phyloP scores from a whole-genome alignment of 306 rosid genomes.

The Cyamopsis tetragonoloba region DNA sequence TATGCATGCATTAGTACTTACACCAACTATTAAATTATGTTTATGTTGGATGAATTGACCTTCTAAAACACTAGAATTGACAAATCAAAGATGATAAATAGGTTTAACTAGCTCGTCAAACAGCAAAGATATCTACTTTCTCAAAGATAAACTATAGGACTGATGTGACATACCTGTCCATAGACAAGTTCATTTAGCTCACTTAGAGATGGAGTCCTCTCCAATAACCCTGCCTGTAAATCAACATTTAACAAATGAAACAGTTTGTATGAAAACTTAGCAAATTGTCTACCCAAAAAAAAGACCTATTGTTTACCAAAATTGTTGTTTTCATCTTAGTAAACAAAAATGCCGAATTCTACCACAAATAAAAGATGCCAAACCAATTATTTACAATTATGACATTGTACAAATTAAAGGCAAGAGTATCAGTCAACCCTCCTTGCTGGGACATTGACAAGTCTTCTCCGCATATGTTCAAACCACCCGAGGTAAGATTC shows the following conservation, averaged over 20 bases:
- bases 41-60: background rate
- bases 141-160: conserved; percentile 10
- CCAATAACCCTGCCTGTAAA: conserved; percentile 76
- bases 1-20: background rate
- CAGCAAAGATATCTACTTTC: conserved; percentile 1
- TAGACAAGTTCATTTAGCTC: conserved; percentile 86
- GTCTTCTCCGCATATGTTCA: no score
- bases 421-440: background rate
- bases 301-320: background rate
- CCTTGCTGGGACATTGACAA: no score
- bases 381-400: conserved; percentile 8
- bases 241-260: conserved; percentile 38
- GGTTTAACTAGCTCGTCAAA: conserved; percentile 9
- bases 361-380: background rate
- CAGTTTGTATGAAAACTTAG: background rate
- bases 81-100: conserved; percentile 22
- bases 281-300: background rate
- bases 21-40: conserved; percentile 2
- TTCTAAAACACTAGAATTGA: conserved; percentile 9
- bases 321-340: conserved; percentile 11
- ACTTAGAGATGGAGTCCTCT: conserved; percentile 92
- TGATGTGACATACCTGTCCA: conserved; percentile 67
- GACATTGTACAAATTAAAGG: background rate
- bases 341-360: conserved; percentile 1
- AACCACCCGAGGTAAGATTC: no score